A percentile compares a stretch with the other conserved stretches of the same genome.
These are phyloP conservation scores for Leucosporidium scottii DNA, from an alignment of 768 basidiomycete species.

Conservation along the genomic window DNA sequence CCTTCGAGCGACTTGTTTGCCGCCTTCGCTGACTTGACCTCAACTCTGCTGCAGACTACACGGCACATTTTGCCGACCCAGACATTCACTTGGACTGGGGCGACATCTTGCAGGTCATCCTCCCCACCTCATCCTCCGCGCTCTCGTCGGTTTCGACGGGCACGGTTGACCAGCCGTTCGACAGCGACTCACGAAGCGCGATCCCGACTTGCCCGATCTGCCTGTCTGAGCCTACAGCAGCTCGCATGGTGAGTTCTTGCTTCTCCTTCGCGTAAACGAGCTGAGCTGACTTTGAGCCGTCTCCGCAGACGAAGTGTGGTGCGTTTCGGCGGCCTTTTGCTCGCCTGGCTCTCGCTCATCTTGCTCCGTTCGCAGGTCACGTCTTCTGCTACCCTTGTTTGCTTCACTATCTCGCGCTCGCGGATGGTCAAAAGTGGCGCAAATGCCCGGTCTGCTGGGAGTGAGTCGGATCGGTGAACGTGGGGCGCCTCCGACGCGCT, in stretches of 20 bases:
- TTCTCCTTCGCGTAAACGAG: neutral
- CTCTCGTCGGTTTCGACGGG: slow-evolving; percentile 55
- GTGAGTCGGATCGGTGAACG: neutral
- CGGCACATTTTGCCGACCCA: slow-evolving; percentile 85
- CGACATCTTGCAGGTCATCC: slow-evolving; percentile 88
- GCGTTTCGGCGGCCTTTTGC: neutral
- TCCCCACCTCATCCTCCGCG: slow-evolving; percentile 67
- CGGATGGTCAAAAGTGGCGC: slow-evolving; percentile 51
- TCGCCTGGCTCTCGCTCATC: slow-evolving; percentile 38
- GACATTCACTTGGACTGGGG: slow-evolving; percentile 66
- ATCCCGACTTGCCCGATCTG: slow-evolving; percentile 77
- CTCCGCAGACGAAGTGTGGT: slow-evolving; percentile 13
- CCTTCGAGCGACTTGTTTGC: slow-evolving; percentile 5
- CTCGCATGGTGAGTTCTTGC: slow-evolving; percentile 47
- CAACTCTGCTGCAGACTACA: slow-evolving; percentile 52
- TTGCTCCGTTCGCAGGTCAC: slow-evolving; percentile 52
- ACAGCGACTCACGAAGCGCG: slow-evolving; percentile 38
- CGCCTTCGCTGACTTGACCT: neutral
- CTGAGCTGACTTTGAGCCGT: neutral
- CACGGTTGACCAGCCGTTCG: slow-evolving; percentile 23
- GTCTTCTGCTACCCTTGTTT: slow-evolving; percentile 90
- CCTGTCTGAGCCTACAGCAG: slow-evolving; percentile 77
- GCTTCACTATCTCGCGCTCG: slow-evolving; percentile 36
- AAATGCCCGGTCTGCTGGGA: slow-evolving; percentile 96
- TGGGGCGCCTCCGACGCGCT: neutral